Evolutionary conservation across 1,139 yeast species (phyloP), one percentile per base, ranked within the genome.

Genomic region (Nakaseomyces uthaithaninus): DNA sequence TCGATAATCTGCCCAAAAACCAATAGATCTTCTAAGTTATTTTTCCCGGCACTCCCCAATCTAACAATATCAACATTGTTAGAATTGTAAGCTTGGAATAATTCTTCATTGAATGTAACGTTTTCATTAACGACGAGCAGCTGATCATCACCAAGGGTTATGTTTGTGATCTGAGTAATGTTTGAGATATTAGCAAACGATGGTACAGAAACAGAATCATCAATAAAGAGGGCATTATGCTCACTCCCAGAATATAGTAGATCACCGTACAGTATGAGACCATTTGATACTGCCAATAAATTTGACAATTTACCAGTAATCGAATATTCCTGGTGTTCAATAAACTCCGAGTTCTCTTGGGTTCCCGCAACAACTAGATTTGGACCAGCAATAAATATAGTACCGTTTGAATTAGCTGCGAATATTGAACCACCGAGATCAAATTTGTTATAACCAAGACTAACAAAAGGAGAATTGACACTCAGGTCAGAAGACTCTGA

Each of bases 391-490:
- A 60, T 5, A 14, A 53, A 37, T 14, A 59, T 38, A 10, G 46
- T 36, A 22, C 52, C 45, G 20, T 43, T 40, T 22, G 43, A 48
- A 14, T 61, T 43, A 14, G 59, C 55, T 6, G 59, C 57, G 7
- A 42, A 42, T 14, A 59, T 24, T 2, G 54, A 38, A 9, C 55
- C 42, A 25, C 65, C 62, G 2, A 60, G 51, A 1, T 72, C 59
- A 2, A 81, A 58, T 16, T 62, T 48, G 2, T 53, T 40, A 0
- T 73, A 62, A 24, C 94, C 85, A 33, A 82, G 60, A n/a, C 60
- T 48, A 50, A 85, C 85, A 39, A 89, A 63, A 0, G 83, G 65
- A 0, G 93, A 77, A 53, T 82, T 77, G 0, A 87, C 85, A 35
- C 84, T 66, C 62, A 39, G 39, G 63, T 61, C 5, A 65, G 42